Evolutionary conservation across 805 yeast species (phyloP), one percentile per base, ranked within the genome.

Genomic region (Metschnikowia borealis): DNA sequence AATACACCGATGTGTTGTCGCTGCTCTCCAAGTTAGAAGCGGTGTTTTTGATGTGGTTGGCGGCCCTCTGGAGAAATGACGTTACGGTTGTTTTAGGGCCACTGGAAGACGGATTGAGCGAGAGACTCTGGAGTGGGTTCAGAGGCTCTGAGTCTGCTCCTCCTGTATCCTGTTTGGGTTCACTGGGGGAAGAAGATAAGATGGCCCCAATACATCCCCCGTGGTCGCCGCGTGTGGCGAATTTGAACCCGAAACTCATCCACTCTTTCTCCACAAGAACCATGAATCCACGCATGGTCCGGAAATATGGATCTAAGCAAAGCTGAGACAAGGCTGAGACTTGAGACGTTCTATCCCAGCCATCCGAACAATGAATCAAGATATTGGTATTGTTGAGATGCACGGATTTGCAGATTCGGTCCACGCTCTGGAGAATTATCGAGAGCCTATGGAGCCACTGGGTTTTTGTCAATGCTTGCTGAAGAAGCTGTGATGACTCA

Each of bases 301-400:
- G 76, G 66, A 78, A 94, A 63, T 81, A 89, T 0, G 98, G 97
- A 65, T 94, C 98, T 7, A 91, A 72, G 62, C 96, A 88, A 5
- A 94, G 68, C 67, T 92, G 92, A 21, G 91, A 81, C 53, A 94
- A 70, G 2, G 96, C 85, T 5, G 90, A 78, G 1, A 91, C 80
- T 63, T 94, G 98, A 0, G 97, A 82, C 0, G 99, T 94, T 51
- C 99, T 74, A 64, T 94, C 99, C 99, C 99, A 94, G 1, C 99
- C 99, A 70, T 94, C 99, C 0, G 97, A 89, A 65, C 99, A 94
- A 70, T 94, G 99, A 6, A 94, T 79, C 8, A 94, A 64, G 3
- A 92, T 77, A 64, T 92, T 95, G 17, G 94, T 86, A 54, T 84
- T 82, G 65, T 89, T 89, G 58, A 85, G 80, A 48, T 88, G 87